A percentile compares a stretch with the other conserved stretches of the same genome.
Evolutionary conservation across 805 yeast species (phyloP).

Genomic region (Schizosaccharomyces osmophilus): DNA sequence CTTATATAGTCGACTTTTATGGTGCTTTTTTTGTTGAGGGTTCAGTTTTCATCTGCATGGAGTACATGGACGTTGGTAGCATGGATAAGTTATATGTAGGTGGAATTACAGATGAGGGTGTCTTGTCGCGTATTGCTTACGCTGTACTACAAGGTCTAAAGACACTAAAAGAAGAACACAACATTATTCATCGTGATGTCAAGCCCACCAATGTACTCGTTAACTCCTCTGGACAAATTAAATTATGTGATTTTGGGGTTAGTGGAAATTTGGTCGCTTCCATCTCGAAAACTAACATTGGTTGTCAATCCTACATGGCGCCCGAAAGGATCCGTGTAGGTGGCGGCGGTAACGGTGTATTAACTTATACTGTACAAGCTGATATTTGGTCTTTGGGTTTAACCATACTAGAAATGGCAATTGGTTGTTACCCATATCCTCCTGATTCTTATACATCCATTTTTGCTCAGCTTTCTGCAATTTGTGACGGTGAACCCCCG

Average conservation of each 20-base stretch:
- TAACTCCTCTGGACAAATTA: constrained; percentile 61
- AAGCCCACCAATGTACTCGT: constrained; percentile 86
- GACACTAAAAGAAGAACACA: constrained; percentile 67
- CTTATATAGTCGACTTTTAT: constrained; percentile 80
- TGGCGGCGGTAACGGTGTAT: constrained; percentile 37
- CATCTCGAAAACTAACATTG: constrained; percentile 81
- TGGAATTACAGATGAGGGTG: constrained; percentile 37
- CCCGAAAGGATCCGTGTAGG: constrained; percentile 54
- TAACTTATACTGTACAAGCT: constrained; percentile 72
- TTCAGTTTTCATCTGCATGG: constrained; percentile 95
- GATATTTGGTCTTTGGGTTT: constrained; percentile 91
- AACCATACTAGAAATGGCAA: constrained; percentile 64
- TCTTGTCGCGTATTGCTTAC: constrained; percentile 55
- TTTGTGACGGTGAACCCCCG: constrained; percentile 93
- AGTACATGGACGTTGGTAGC: constrained; percentile 91
- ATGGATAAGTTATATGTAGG: constrained; percentile 59
- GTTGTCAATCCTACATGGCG: constrained; percentile 96
- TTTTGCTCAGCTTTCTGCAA: constrained; percentile 80
- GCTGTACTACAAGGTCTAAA: constrained; percentile 60
- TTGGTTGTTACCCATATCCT: constrained; percentile 88
- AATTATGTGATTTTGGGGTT: constrained; percentile 89
- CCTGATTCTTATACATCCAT: constrained; percentile 78
- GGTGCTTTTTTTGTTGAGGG: constrained; percentile 97
- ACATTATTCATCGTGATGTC: constrained; percentile 86
- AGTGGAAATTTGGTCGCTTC: constrained; percentile 87